Percentiles rank a stretch among this genome's conserved stretches.
These are phyloP conservation scores for Talaromyces amestolkiae DNA, from an alignment of 2,329 filamentous ascomycete species.

Conservation along the genomic window DNA sequence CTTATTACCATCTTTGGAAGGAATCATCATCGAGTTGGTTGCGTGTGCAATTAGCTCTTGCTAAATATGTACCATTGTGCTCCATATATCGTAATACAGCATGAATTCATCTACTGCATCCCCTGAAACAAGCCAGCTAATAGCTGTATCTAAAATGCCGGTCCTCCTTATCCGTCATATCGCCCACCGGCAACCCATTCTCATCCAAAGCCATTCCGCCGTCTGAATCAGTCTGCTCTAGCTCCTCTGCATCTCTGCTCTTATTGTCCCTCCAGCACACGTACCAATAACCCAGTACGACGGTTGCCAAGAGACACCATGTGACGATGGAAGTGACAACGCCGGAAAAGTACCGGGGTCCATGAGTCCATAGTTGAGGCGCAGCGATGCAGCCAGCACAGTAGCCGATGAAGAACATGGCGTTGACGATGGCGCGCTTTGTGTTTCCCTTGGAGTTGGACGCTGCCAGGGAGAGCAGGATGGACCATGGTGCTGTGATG, in stretches of 20 bases:
- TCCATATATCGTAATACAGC: neutral
- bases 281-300: slow-evolving; percentile 35
- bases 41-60: neutral
- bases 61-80: neutral
- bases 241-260: slow-evolving; percentile 2
- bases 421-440: slow-evolving; percentile 48
- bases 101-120: neutral
- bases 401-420: slow-evolving; percentile 53
- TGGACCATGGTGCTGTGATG: slow-evolving; percentile 4
- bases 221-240: neutral
- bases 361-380: slow-evolving; percentile 51
- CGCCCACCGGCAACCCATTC: slow-evolving; percentile 1
- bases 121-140: neutral
- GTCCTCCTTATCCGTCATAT: slow-evolving; percentile 18
- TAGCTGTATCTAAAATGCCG: slow-evolving; percentile 15
- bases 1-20: neutral
- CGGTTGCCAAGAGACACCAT: slow-evolving; percentile 42
- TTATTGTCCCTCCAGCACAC: slow-evolving; percentile 39
- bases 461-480: slow-evolving; percentile 34
- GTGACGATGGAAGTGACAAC: slow-evolving; percentile 47
- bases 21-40: neutral
- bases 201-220: neutral
- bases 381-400: slow-evolving; percentile 47
- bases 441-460: slow-evolving; percentile 55
- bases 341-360: slow-evolving; percentile 48